Percentiles rank a stretch among this genome's conserved stretches.
These are phyloP conservation scores for sweet orange (Citrus sinensis) DNA, from an alignment of 345 rosid species.

Conservation along the genomic window DNA sequence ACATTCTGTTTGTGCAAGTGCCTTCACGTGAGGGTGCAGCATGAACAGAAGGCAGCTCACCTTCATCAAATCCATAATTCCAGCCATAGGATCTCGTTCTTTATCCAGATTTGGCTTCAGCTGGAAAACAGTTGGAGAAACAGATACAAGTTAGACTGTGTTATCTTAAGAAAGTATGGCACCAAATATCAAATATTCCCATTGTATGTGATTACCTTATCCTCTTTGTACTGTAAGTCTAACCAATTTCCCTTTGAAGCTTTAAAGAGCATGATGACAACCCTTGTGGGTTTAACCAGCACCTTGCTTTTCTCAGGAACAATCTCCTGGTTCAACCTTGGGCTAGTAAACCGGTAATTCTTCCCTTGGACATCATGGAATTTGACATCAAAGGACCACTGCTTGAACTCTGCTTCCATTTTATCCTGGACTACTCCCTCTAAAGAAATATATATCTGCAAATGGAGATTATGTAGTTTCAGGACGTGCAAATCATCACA, in stretches of 20 bases:
- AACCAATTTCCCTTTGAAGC: slow-evolving; percentile 84
- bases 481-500: not conserved
- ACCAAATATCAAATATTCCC: not conserved
- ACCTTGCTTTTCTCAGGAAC: slow-evolving; percentile 78
- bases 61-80: slow-evolving; percentile 97
- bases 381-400: slow-evolving; percentile 61
- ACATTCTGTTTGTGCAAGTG: not conserved
- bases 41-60: slow-evolving; percentile 17
- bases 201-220: slow-evolving; percentile 54
- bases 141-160: not conserved
- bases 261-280: slow-evolving; percentile 59
- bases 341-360: slow-evolving; percentile 66
- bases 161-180: not conserved
- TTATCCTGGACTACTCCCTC: slow-evolving; percentile 82
- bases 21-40: not conserved
- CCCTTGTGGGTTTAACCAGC: slow-evolving; percentile 72
- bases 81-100: slow-evolving; percentile 92
- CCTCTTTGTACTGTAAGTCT: slow-evolving; percentile 84
- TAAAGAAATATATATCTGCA: slow-evolving; percentile 67
- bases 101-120: slow-evolving; percentile 78
- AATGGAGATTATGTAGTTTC: not conserved
- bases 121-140: slow-evolving; percentile 26
- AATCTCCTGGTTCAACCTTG: slow-evolving; percentile 73
- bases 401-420: slow-evolving; percentile 63
- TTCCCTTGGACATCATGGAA: slow-evolving; percentile 81